A percentile compares a stretch with the other conserved stretches of the same genome.
phyloP scores from a whole-genome alignment of 306 rosid species.

The Phaseolus lunatus region DNA sequence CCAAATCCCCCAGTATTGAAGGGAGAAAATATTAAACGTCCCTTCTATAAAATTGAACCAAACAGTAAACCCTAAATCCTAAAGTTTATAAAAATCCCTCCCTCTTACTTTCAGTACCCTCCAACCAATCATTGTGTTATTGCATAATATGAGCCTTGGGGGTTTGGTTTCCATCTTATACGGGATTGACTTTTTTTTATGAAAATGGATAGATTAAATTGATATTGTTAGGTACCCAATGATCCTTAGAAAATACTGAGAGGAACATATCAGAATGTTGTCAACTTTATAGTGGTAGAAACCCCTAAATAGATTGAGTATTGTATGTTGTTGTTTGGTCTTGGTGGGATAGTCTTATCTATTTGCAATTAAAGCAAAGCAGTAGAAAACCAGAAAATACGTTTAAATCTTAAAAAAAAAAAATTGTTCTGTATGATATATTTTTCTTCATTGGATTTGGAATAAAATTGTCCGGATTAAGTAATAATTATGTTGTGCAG shows the following conservation, averaged over 20 bases:
- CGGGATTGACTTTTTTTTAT: background rate
- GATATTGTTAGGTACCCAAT: background rate
- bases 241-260: constrained; percentile 5
- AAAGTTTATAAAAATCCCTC: too few species aligned
- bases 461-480: constrained; percentile 11
- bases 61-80: too few species aligned
- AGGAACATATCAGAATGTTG: background rate
- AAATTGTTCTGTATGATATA: background rate
- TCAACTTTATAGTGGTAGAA: constrained; percentile 7
- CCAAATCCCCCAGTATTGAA: too few species aligned
- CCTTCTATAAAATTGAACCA: too few species aligned
- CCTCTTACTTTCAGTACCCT: too few species aligned
- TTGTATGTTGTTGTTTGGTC: constrained; percentile 20
- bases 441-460: background rate
- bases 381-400: background rate
- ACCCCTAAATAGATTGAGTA: constrained; percentile 1
- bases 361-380: background rate
- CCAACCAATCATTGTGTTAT: too few species aligned
- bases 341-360: constrained; percentile 4
- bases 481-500: constrained; percentile 53
- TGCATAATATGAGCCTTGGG: background rate
- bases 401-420: background rate
- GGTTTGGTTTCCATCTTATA: background rate
- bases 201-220: too few species aligned
- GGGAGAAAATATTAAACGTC: too few species aligned